Base-by-base conservation (phyloP, 768 basidiomycete genomes). In the Termitomyces sp. region DNA sequence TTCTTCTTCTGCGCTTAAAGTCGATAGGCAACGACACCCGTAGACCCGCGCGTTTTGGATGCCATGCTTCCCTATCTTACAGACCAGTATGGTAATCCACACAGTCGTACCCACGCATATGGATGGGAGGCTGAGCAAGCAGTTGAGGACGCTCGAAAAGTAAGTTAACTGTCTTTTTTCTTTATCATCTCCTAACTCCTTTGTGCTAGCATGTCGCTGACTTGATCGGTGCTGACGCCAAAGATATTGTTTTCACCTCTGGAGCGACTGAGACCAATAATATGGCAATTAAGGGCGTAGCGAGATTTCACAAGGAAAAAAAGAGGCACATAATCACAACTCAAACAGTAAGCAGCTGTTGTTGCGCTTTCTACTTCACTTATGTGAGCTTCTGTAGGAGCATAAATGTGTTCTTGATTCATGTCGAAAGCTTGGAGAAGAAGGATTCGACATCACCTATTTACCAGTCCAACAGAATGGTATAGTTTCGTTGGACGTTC, bases 381-480 rank as follows among this genome's bases (percentile, higher is more conserved):
- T 11, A 34, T 47, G 7, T 46, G 25, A 47, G 38, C 54, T 42
- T 27, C 23, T 58, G 48, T 63, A 95, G 89, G 97, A 99, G 72
- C 97, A 99, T 74, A 99, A 99, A 80, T 99, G 97, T 69, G 97
- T 99, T 0, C 82, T 98, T 47, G 97, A 99, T 72, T 98, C 96
- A 4, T 98, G 95, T 75, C 84, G 97, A 66, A 93, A 92, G 69
- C 83, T 99, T 7, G 83, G 89, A 19, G 95, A 98, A 70, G 95
- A 98, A 74, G 97, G 96, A 4, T 98, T 98, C 71, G 96, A 98
- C 51, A 80, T 98, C 56, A 98, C 97, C 12, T 99, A 98, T 73
- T 81, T 99, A n/a, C 95, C 96, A 2, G 97, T 98, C 23, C 82
- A 92, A 65, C 70, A 79, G 25, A 92, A 94, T 68, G 97, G 97